phyloP scores from a whole-genome alignment of 257 asterid genomes.

The Solanum chilense region DNA sequence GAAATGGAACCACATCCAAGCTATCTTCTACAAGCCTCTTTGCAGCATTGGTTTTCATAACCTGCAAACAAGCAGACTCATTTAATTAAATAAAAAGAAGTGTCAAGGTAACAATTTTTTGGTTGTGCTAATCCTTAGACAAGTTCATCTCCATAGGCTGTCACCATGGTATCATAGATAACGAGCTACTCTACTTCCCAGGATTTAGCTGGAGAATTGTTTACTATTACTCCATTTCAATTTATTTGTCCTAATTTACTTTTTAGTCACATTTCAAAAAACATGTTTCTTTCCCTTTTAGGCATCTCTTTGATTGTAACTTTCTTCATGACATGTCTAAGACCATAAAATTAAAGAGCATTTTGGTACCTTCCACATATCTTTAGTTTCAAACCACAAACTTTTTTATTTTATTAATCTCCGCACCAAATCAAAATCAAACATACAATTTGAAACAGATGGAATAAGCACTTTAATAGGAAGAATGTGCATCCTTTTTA shows the following conservation, averaged over 20 bases:
- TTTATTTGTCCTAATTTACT: neutral
- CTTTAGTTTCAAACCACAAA: neutral
- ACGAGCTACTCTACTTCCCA: neutral
- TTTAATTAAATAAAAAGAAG: neutral
- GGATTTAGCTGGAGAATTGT: neutral
- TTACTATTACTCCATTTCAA: neutral
- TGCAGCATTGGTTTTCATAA: neutral
- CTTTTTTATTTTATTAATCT: neutral
- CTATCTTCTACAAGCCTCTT: slow-evolving; percentile 16
- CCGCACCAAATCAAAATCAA: neutral
- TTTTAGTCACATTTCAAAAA: neutral
- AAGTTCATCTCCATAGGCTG: neutral
- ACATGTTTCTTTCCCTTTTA: neutral
- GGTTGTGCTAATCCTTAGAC: neutral
- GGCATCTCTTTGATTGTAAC: neutral
- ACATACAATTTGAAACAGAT: neutral
- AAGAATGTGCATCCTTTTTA: neutral
- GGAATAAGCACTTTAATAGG: neutral
- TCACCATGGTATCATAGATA: neutral
- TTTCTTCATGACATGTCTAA: neutral
- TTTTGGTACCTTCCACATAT: neutral
- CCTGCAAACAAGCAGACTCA: neutral
- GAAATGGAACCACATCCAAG: neutral
- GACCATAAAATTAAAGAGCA: neutral
- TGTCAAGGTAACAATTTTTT: neutral